These are phyloP conservation scores for Amborella trichopoda DNA, from an alignment of 164 flowering plant genomes.

Conservation along the genomic window DNA sequence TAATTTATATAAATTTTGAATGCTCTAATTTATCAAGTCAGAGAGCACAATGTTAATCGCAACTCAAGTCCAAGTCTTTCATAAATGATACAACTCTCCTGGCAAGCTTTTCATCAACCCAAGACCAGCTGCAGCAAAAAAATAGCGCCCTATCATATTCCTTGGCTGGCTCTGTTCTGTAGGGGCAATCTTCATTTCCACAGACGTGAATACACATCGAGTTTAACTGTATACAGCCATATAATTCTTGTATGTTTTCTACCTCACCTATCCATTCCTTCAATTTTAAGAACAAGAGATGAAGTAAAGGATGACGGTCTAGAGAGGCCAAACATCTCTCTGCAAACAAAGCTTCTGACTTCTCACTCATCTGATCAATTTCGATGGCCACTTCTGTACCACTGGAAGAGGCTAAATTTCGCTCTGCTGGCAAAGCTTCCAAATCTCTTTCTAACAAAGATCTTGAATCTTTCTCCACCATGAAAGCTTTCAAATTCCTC, in stretches of 20 bases:
- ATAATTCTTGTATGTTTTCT: slow-evolving; percentile 19
- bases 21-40: no score
- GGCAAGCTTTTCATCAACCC: slow-evolving; percentile 47
- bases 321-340: slow-evolving; percentile 1
- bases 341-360: no score
- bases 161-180: slow-evolving; percentile 11
- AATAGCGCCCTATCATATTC: slow-evolving; percentile 9
- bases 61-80: slow-evolving; percentile 18
- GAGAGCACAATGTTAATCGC: neutral
- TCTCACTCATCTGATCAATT: no score
- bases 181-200: slow-evolving; percentile 33
- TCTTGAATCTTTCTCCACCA: no score
- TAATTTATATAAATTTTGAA: no score
- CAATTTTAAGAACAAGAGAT: slow-evolving; percentile 22
- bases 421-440: no score
- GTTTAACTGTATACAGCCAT: slow-evolving; percentile 34
- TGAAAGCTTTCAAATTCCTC: no score
- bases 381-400: no score
- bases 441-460: no score
- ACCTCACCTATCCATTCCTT: slow-evolving; percentile 25
- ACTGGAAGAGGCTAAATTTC: no score
- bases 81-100: slow-evolving; percentile 45
- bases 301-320: slow-evolving; percentile 18
- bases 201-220: slow-evolving; percentile 37
- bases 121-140: slow-evolving; percentile 67